Evolutionary conservation across 2,329 filamentous ascomycete genomes (phyloP).

Genomic region (Botrytis paeoniae): DNA sequence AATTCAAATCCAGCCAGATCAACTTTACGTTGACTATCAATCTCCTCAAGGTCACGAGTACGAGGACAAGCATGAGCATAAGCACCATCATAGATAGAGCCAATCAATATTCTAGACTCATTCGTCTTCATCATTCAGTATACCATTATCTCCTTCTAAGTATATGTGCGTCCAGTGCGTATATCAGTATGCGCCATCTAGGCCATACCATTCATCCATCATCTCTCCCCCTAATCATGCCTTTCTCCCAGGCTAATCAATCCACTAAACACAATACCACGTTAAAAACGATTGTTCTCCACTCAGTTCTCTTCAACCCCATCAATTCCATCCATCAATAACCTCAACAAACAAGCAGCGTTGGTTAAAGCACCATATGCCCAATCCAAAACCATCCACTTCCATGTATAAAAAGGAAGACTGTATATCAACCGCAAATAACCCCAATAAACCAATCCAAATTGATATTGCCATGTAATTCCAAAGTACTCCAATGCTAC

Average conservation of each 20-base stretch:
- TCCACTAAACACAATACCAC: background rate
- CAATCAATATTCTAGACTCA: background rate
- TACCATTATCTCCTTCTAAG: slow-evolving; percentile 14
- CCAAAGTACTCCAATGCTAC: slow-evolving; percentile 15
- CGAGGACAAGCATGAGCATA: background rate
- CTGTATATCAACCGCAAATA: background rate
- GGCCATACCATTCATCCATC: slow-evolving; percentile 1
- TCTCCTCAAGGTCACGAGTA: background rate
- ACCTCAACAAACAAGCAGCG: background rate
- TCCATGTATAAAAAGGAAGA: slow-evolving; percentile 4
- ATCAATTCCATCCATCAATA: background rate
- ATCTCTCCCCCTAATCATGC: background rate
- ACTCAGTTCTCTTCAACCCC: background rate
- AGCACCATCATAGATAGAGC: no score
- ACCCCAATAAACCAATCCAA: slow-evolving; percentile 17
- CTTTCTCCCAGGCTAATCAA: background rate
- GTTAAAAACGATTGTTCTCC: slow-evolving; percentile 18
- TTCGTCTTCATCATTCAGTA: background rate
- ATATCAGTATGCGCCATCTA: background rate
- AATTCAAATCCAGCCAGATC: background rate
- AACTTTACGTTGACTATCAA: background rate
- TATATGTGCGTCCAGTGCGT: background rate
- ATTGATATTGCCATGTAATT: slow-evolving; percentile 22
- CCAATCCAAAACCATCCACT: slow-evolving; percentile 18
- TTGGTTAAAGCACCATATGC: slow-evolving; percentile 17